phyloP scores from a whole-genome alignment of 805 yeast species.

The Wickerhamomyces kurtzmanii region DNA sequence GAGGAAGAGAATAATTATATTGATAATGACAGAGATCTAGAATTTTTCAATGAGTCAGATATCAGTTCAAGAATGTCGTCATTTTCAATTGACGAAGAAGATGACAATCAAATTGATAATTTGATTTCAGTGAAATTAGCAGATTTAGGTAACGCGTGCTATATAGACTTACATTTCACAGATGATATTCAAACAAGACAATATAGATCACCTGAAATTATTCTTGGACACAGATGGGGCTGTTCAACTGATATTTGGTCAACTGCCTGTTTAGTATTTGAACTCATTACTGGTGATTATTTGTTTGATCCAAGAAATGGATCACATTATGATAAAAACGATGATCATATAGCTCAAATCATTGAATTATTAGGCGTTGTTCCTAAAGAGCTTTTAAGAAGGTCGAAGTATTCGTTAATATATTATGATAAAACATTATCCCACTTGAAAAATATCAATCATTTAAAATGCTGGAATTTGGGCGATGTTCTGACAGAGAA shows the following conservation, averaged over 20 bases:
- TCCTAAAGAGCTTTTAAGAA: constrained; percentile 25
- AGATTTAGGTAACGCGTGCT: constrained; percentile 65
- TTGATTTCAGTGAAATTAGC: constrained; percentile 41
- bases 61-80: constrained; percentile 2
- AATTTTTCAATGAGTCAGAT: not conserved
- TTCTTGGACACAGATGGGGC: constrained; percentile 52
- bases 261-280: constrained; percentile 47
- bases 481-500: constrained; percentile 63
- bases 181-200: constrained; percentile 64
- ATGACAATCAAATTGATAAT: not conserved
- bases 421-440: constrained; percentile 33
- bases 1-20: not conserved
- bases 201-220: constrained; percentile 56
- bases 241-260: constrained; percentile 57
- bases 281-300: constrained; percentile 51
- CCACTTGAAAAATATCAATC: constrained; percentile 50
- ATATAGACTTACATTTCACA: constrained; percentile 52
- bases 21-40: not conserved
- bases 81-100: constrained; percentile 1
- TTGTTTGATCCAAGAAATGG: constrained; percentile 53
- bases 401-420: constrained; percentile 31
- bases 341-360: constrained; percentile 55
- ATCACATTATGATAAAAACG: constrained; percentile 36
- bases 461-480: constrained; percentile 71
- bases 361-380: constrained; percentile 39